Evolutionary conservation across 169 alveolate genomes (phyloP), one percentile per base, ranked within the genome.

Genomic region (Pseudocohnilembus persalinus): DNA sequence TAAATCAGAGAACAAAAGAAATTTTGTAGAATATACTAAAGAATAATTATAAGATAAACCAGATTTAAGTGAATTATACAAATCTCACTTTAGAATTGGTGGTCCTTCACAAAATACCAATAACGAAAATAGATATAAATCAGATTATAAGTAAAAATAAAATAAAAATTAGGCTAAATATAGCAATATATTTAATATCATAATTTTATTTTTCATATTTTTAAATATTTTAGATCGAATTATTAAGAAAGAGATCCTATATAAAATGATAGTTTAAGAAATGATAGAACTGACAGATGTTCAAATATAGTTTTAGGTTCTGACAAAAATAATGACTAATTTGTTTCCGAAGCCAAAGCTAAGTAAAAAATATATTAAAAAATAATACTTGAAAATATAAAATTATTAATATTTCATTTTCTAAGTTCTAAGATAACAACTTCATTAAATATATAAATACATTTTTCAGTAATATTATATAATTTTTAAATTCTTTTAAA

Each of bases 221-320:
- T n/a, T n/a, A n/a, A n/a, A n/a, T n/a, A 49, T 11, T 49, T 11
- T 49, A 49, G 68, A 49, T 49, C 4, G 20, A 49, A 4, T 24
- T 79, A n/a, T 79, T 68, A 64, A 63, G 20, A 64, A 1, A 79
- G 64, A 79, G 11, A 33, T n/a, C 31, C 63, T 1, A 25, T 28
- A 64, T 49, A 34, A 64, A 35, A 64, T 64, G 84, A 35, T 49
- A 72, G 64, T 26, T 49, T 49, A 15, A 79, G 84, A 79, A 64
- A 79, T 64, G 84, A 79, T 49, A 79, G 76, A 79, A 73, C 84
- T n/a, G 84, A 79, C 27, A 79, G 84, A 64, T 33, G 63, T n/a
- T 79, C 84, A 28, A 64, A 79, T 29, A 79, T 79, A 4, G 84
- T 79, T 32, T 79, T 79, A 0, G 84, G 84, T 49, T 79, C 84